Base-by-base conservation (phyloP, 768 basidiomycete genomes). In the Boletus sp. region DNA sequence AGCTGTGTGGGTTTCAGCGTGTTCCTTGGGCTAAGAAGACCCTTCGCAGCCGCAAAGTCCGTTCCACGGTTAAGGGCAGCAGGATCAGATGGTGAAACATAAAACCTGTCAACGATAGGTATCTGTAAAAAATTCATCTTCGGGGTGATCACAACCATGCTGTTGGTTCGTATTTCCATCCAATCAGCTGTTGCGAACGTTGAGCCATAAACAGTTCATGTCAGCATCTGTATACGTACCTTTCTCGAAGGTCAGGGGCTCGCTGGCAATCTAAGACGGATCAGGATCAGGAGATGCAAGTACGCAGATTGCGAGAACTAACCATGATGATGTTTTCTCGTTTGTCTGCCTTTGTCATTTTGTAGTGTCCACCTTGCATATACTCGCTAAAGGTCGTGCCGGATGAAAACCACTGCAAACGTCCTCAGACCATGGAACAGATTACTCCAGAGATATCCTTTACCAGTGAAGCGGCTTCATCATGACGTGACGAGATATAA, bases 111-210 rank as follows among this genome's bases (percentile, higher is more conserved):
- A 45, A 91, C 76, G 67, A 98, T 97, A 2, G 96, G 96, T 61
- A 96, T 92, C 70, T 96, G 93, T 18, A 98, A 54, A 28, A 97
- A 72, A 68, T 98, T 98, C 84, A 96, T 94, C 78, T 93, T 94
- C 39, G 92, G 91, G 0, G 96, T 98, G 63, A 98, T 90, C 48
- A 97, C 86, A 24, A 94, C 87, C 88, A 98, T 90, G 61, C 92
- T 87, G 71, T 99, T 98, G 12, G 93, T 96, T 70, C 89, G 90
- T 66, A 99, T 95, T 72, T 98, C 97, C 89, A 98, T 95, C 97
- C 97, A 99, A 71, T 99, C 97, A 50, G 93, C 92, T 72, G 33
- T 48, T 17, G 37, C 20, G 20, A 40, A 24, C 7, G 9, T 42
- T 46, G 39, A 57, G 47, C 30, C 17, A 3, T n/a, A n/a, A 37